Evolutionary conservation across 805 yeast species (phyloP).

Genomic region (Starmerella lactis-condensi): DNA sequence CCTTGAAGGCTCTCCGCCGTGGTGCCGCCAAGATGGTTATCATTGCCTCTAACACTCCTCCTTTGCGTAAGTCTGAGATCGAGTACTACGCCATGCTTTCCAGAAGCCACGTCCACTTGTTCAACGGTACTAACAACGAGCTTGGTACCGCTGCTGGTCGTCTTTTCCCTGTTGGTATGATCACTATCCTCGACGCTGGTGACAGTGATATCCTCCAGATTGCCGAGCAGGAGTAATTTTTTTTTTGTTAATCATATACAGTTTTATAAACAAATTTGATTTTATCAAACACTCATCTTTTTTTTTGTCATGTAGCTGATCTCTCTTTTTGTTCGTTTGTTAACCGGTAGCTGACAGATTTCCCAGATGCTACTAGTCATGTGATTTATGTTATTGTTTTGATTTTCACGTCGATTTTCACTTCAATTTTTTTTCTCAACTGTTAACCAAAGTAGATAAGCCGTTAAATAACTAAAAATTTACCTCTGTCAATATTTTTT

Average conservation of each 20-base stretch:
- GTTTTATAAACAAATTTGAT: too few species aligned
- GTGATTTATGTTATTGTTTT: too few species aligned
- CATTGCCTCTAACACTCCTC: slow-evolving; percentile 99
- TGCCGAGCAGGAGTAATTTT: slow-evolving; percentile 14
- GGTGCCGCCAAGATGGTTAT: slow-evolving; percentile 97
- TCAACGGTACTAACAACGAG: slow-evolving; percentile 99
- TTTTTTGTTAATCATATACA: slow-evolving; percentile 1
- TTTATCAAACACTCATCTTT: too few species aligned
- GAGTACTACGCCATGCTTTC: slow-evolving; percentile 99
- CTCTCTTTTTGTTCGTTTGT: background rate
- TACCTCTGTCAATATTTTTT: too few species aligned
- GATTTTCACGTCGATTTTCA: too few species aligned
- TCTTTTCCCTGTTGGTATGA: slow-evolving; percentile 98
- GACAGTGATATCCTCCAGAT: slow-evolving; percentile 85
- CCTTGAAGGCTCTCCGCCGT: slow-evolving; percentile 93
- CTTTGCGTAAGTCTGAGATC: slow-evolving; percentile 97
- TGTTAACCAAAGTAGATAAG: too few species aligned
- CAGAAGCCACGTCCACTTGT: slow-evolving; percentile 93
- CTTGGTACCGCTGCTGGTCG: slow-evolving; percentile 99
- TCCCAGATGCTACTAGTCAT: background rate
- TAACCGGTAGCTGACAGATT: too few species aligned
- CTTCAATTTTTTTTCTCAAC: too few species aligned
- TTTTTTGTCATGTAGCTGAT: too few species aligned
- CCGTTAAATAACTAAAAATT: too few species aligned
- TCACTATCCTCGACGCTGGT: slow-evolving; percentile 95